Evolutionary conservation across 345 rosid genomes (phyloP), one percentile per base, ranked within the genome.

Genomic region (Aurinia saxatilis): DNA sequence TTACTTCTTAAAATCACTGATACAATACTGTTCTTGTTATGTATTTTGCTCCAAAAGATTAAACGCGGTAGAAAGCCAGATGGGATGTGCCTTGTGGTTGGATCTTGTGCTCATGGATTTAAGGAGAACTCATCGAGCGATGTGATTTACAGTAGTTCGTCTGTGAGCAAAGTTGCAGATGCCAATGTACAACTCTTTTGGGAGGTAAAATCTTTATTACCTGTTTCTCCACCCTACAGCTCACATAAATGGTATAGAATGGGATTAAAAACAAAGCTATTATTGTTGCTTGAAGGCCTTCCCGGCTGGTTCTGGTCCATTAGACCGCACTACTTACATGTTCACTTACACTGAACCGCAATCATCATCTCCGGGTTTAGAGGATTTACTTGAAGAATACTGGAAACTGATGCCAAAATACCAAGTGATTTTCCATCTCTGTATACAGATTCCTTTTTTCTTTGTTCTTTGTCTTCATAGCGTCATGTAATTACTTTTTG

Each of bases 11-110:
- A 44, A 49, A 39, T 3, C 18, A 41, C 27, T 71, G 70, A 63
- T 16, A 21, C 0, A 40, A 31, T 27, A 33, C 18, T 37, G 10
- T 50, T 38, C 25, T 23, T 51, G 47, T 59, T 40, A 35, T 61
- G 9, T 34, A 11, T 54, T 64, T 17, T 78, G 45, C 54, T 66
- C 49, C 29, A 36, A 36, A 66, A 92, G 98, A 89, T 92, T 70
- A 78, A 95, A 73, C 42, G 79, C 50, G 91, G 93, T 67, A 73
- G 65, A 64, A 92, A 88, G 78, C 95, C 98, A 18, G 96, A 92
- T 77, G 98, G 98, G 1, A 80, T 88, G 63, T 92, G 98, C 76
- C 95, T 92, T 57, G 98, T 92, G 48, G 98, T 92, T 65, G 96
- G 98, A 62, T 81, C 93, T 72, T 92, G 96, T 76, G 93, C 91